These are phyloP conservation scores for Candida tunisiensis DNA, from an alignment of 1,139 yeast species.

Conservation along the genomic window DNA sequence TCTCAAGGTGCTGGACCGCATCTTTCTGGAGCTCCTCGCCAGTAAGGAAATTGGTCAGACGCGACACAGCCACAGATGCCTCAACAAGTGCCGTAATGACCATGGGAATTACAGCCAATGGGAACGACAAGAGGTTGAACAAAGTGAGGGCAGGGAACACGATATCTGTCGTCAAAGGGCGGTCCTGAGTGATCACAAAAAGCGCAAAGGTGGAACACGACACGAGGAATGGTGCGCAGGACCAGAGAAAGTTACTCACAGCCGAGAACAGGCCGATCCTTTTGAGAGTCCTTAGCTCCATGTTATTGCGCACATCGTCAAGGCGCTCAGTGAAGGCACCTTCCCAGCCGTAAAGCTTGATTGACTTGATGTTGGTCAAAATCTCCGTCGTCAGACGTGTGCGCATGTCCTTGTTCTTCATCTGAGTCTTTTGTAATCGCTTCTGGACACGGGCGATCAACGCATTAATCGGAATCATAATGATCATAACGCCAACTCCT, in stretches of 20 bases:
- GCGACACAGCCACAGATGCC: constrained; percentile 71
- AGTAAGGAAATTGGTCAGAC: constrained; percentile 58
- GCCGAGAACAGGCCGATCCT: constrained; percentile 70
- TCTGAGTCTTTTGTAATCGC: constrained; percentile 56
- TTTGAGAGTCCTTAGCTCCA: constrained; percentile 65
- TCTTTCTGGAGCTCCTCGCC: constrained; percentile 71
- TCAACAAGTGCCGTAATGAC: constrained; percentile 77
- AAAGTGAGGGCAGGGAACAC: constrained; percentile 91
- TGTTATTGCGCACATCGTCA: constrained; percentile 70
- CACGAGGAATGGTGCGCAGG: constrained; percentile 79
- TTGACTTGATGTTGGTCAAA: constrained; percentile 76
- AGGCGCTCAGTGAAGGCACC: constrained; percentile 60
- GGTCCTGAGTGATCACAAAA: constrained; percentile 46
- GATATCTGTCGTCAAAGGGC: constrained; percentile 72
- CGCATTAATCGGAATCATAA: constrained; percentile 79
- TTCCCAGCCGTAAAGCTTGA: constrained; percentile 95
- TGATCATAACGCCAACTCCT: constrained; percentile 68
- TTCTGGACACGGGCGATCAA: constrained; percentile 59
- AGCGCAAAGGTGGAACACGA: constrained; percentile 84
- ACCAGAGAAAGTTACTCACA: constrained; percentile 60
- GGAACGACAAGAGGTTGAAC: constrained; percentile 66
- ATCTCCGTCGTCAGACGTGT: constrained; percentile 72
- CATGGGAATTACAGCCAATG: constrained; percentile 86
- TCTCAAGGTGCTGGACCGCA: constrained; percentile 47
- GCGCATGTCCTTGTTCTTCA: constrained; percentile 53